Conservation (phyloP, 163 green algal species). For the Trebouxia gelatinosa region DNA sequence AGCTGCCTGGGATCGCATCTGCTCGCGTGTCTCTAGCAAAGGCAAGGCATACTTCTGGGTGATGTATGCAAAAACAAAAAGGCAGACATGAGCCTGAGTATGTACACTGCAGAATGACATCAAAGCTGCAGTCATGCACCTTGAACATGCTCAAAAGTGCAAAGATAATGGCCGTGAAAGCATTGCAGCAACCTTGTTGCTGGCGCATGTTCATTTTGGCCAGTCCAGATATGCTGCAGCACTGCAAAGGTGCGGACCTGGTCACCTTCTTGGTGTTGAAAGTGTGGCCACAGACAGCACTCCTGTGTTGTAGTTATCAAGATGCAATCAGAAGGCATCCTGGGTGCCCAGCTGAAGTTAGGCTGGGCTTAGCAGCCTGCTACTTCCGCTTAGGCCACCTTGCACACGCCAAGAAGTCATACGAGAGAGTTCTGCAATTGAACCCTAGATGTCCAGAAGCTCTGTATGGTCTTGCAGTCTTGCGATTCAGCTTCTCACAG, state of each 20-base stretch:
- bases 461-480: constrained; percentile 70
- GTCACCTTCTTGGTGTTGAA: neutral
- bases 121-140: constrained; percentile 47
- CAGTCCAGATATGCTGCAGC: constrained; percentile 61
- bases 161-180: constrained; percentile 61
- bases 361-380: constrained; percentile 84
- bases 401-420: constrained; percentile 62
- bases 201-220: constrained; percentile 62
- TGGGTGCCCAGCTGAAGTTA: constrained; percentile 70
- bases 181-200: constrained; percentile 59
- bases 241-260: constrained; percentile 41
- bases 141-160: constrained; percentile 46
- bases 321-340: constrained; percentile 67
- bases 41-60: constrained; percentile 36
- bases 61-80: neutral
- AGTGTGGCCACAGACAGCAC: neutral
- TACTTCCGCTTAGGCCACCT: constrained; percentile 69
- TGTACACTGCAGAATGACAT: constrained; percentile 55
- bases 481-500: constrained; percentile 43
- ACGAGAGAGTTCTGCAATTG: constrained; percentile 75
- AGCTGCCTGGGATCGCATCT: constrained; percentile 70
- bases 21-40: constrained; percentile 61
- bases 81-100: no score
- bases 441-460: constrained; percentile 69
- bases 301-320: constrained; percentile 57